A percentile compares a stretch with the other conserved stretches of the same genome.
These are phyloP conservation scores for Dothideomycetes sp. DNA, from an alignment of 2,329 filamentous ascomycete species.

Conservation along the genomic window DNA sequence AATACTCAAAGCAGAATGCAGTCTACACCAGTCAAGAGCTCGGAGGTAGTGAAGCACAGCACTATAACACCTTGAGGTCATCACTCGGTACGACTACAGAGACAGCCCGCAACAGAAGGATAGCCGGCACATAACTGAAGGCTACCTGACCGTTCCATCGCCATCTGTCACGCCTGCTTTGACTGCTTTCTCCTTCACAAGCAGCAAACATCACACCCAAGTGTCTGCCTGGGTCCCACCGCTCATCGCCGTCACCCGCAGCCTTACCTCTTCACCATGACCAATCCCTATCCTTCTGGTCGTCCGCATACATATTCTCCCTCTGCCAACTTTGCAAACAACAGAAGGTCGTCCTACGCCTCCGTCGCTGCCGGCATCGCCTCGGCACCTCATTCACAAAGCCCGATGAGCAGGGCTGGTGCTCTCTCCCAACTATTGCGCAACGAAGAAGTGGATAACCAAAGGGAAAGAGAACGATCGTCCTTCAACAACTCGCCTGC, in stretches of 20 bases:
- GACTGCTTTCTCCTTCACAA: no score
- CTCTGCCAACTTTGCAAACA: constrained; percentile 17
- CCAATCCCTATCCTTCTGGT: constrained; percentile 32
- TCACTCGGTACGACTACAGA: no score
- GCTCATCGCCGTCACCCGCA: not conserved
- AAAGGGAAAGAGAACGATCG: not conserved
- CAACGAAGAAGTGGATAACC: constrained; percentile 10
- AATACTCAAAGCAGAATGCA: not conserved
- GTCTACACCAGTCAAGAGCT: not conserved
- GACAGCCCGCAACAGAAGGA: no score
- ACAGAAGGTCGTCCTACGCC: constrained; percentile 49
- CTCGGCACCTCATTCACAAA: constrained; percentile 24
- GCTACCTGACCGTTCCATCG: no score
- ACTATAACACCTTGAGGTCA: not conserved
- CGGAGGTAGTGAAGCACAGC: not conserved
- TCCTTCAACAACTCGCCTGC: constrained; percentile 11
- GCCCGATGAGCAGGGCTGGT: constrained; percentile 24
- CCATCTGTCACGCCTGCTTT: no score
- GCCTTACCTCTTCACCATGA: constrained; percentile 22
- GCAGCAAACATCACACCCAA: not conserved
- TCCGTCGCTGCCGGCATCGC: constrained; percentile 46
- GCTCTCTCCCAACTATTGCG: constrained; percentile 43
- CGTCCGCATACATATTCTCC: constrained; percentile 24
- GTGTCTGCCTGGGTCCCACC: not conserved
- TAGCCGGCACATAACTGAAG: no score